Evolutionary conservation across 2,329 filamentous ascomycete species (phyloP).

Genomic region (Claviceps quebecensis): DNA sequence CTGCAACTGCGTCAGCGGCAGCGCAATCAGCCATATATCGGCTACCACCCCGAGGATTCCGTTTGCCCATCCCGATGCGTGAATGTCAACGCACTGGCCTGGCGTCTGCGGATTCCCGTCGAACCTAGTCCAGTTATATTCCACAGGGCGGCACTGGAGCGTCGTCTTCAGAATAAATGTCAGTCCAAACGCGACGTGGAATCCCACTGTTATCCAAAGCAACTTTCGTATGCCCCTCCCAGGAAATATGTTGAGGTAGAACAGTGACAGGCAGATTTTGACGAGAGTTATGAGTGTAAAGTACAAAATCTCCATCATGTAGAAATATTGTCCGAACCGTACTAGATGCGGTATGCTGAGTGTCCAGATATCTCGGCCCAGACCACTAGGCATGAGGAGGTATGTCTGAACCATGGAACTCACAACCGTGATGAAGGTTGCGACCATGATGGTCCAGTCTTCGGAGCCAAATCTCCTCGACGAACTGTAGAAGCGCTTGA

Average conservation of each 20-base stretch:
- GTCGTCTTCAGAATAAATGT: conserved; percentile 24
- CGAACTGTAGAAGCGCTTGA: conserved; percentile 13
- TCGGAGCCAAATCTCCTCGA: conserved; percentile 17
- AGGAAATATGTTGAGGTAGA: conserved; percentile 35
- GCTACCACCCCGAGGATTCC: conserved; percentile 30
- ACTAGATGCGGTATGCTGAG: conserved; percentile 23
- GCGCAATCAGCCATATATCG: conserved; percentile 30
- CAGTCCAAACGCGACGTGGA: conserved; percentile 22
- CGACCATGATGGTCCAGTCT: conserved; percentile 17
- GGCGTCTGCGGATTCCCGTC: conserved; percentile 26
- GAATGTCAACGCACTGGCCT: conserved; percentile 31
- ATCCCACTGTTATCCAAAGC: conserved; percentile 21
- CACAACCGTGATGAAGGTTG: conserved; percentile 11
- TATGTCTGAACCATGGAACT: conserved; percentile 13
- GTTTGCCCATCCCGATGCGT: conserved; percentile 30
- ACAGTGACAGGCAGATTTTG: conserved; percentile 32
- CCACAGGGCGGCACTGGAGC: conserved; percentile 32
- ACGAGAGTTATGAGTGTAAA: conserved; percentile 27
- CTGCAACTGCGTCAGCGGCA: conserved; percentile 28
- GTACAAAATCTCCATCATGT: conserved; percentile 24
- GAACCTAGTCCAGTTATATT: conserved; percentile 27
- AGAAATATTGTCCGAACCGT: conserved; percentile 24
- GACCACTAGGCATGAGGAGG: conserved; percentile 18
- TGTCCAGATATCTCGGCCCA: conserved; percentile 31
- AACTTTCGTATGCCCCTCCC: conserved; percentile 17